These are phyloP conservation scores for Fusarium lateritium DNA, from an alignment of 2,329 filamentous ascomycete species.

Conservation along the genomic window DNA sequence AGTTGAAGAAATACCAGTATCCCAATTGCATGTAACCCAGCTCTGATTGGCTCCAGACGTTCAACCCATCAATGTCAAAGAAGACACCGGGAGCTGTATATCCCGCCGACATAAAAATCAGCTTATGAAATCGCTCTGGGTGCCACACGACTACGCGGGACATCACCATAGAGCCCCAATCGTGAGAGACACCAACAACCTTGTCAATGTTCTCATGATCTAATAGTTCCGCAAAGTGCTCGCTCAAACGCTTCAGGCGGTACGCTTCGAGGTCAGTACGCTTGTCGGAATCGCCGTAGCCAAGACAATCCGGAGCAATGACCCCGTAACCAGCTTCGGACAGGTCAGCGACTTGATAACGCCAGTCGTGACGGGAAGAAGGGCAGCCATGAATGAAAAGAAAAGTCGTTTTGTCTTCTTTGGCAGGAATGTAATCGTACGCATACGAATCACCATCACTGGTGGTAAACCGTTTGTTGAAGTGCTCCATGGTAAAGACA, in stretches of 20 bases:
- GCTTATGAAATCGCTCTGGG: conserved; percentile 17
- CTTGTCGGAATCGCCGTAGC: conserved; percentile 42
- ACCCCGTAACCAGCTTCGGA: conserved; percentile 34
- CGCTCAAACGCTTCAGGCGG: conserved; percentile 19
- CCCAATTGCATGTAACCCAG: conserved; percentile 37
- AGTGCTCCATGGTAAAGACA: not conserved
- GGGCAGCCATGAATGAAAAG: conserved; percentile 43
- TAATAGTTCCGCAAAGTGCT: conserved; percentile 32
- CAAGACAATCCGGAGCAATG: conserved; percentile 40
- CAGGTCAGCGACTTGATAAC: conserved; percentile 29
- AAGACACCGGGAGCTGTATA: conserved; percentile 25
- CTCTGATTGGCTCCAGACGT: conserved; percentile 13
- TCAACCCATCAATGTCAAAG: conserved; percentile 34
- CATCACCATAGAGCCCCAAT: conserved; percentile 36
- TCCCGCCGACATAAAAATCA: conserved; percentile 21
- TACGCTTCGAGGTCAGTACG: conserved; percentile 28
- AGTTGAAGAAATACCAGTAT: conserved; percentile 45
- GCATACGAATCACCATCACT: conserved; percentile 12
- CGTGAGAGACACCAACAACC: conserved; percentile 37
- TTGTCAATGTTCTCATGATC: conserved; percentile 22
- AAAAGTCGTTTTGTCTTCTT: conserved; percentile 18
- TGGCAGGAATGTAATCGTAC: conserved; percentile 25
- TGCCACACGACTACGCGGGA: conserved; percentile 32
- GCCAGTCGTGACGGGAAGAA: conserved; percentile 37
- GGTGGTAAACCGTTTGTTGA: conserved; percentile 8